Conservation (phyloP, 2,329 filamentous ascomycete species). For the Exophiala lecanii-corni region DNA sequence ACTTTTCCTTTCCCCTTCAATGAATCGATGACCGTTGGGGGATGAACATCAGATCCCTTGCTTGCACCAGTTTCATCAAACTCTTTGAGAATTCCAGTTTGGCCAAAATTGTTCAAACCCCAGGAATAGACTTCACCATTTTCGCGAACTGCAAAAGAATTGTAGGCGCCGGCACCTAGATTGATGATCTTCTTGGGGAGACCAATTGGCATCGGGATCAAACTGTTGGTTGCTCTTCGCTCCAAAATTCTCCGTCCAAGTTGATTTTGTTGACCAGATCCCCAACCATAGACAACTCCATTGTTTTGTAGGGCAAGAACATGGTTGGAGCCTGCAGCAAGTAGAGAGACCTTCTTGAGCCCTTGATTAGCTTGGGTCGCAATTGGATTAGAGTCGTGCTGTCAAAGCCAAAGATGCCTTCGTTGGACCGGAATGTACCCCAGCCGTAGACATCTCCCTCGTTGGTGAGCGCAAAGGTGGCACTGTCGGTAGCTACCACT, state of each 20-base stretch:
- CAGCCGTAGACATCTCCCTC: slow-evolving; percentile 75
- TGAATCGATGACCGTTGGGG: slow-evolving; percentile 62
- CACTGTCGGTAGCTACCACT: slow-evolving; percentile 68
- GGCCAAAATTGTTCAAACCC: slow-evolving; percentile 83
- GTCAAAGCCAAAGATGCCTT: slow-evolving; percentile 54
- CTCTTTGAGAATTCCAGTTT: slow-evolving; percentile 57
- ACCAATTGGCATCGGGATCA: slow-evolving; percentile 50
- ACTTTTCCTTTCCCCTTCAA: slow-evolving; percentile 58
- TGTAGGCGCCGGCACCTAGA: slow-evolving; percentile 69
- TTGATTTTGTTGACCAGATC: slow-evolving; percentile 66
- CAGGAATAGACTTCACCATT: slow-evolving; percentile 70
- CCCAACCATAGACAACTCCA: slow-evolving; percentile 66
- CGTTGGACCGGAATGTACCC: slow-evolving; percentile 70
- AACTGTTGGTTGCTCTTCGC: slow-evolving; percentile 47
- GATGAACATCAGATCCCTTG: slow-evolving; percentile 67
- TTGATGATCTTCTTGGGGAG: slow-evolving; percentile 51
- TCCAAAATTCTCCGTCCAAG: slow-evolving; percentile 61
- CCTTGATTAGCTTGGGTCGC: slow-evolving; percentile 41
- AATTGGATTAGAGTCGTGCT: slow-evolving; percentile 38
- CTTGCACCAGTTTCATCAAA: slow-evolving; percentile 56
- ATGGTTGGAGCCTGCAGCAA: slow-evolving; percentile 67
- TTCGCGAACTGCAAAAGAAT: slow-evolving; percentile 67
- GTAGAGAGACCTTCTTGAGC: slow-evolving; percentile 60
- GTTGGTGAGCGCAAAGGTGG: slow-evolving; percentile 69
- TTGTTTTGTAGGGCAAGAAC: slow-evolving; percentile 62